Evolutionary conservation across 441 rosid genomes (phyloP).

Genomic region (Lepidium campestre): DNA sequence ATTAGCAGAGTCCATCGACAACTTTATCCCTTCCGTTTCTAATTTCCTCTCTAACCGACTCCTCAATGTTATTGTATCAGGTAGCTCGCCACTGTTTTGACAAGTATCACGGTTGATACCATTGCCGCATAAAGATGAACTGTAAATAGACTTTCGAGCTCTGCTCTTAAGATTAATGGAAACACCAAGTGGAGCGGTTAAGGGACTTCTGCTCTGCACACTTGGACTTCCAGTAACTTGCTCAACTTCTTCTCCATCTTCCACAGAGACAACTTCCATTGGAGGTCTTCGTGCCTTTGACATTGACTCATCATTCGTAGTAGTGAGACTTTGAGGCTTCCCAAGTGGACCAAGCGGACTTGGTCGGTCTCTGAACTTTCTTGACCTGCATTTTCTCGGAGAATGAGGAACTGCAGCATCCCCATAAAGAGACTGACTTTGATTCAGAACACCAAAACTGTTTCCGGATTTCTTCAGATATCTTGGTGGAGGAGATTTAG

Average conservation of each 20-base stretch:
- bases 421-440: conserved; percentile 28
- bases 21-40: conserved; percentile 51
- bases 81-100: conserved; percentile 49
- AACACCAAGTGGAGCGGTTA: conserved; percentile 79
- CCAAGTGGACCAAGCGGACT: conserved; percentile 84
- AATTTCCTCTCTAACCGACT: conserved; percentile 50
- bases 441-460: conserved; percentile 26
- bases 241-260: conserved; percentile 96
- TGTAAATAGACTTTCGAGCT: conserved; percentile 34
- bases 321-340: conserved; percentile 61
- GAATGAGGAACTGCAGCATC: conserved; percentile 56
- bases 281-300: conserved; percentile 57
- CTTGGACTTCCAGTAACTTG: conserved; percentile 66
- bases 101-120: conserved; percentile 26
- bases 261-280: conserved; percentile 55
- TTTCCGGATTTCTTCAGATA: conserved; percentile 28
- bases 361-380: conserved; percentile 63
- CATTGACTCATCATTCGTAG: conserved; percentile 42
- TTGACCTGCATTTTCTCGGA: conserved; percentile 69
- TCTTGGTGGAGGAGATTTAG: conserved; percentile 52
- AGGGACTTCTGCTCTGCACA: conserved; percentile 64
- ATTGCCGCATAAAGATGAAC: conserved; percentile 20
- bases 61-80: conserved; percentile 60
- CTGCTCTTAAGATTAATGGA: conserved; percentile 36
- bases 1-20: conserved; percentile 47